phyloP scores from a whole-genome alignment of 176 grass and related monocot species.

The Avena eriantha region DNA sequence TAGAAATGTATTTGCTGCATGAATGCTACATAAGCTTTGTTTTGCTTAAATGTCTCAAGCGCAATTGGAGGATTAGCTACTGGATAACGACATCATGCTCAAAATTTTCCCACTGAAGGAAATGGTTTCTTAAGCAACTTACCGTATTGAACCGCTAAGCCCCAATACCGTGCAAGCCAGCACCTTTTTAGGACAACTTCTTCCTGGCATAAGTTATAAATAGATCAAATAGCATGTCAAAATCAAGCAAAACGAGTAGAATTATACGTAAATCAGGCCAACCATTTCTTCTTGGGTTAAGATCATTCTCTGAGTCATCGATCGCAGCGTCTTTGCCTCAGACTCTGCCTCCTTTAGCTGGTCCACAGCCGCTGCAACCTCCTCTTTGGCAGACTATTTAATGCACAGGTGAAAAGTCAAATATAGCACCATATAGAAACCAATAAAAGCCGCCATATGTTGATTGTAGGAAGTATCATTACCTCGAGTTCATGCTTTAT shows the following conservation, averaged over 20 bases:
- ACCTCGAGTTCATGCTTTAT: constrained; percentile 88
- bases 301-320: constrained; percentile 95
- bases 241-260: constrained; percentile 9
- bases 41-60: constrained; percentile 33
- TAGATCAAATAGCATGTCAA: constrained; percentile 44
- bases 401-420: constrained; percentile 36
- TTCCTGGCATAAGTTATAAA: constrained; percentile 67
- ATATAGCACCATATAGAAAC: constrained; percentile 24
- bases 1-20: constrained; percentile 4
- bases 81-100: constrained; percentile 5
- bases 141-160: constrained; percentile 93
- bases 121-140: constrained; percentile 47
- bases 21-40: constrained; percentile 18
- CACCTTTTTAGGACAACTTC: constrained; percentile 98
- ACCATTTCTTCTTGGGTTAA: constrained; percentile 98
- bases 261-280: constrained; percentile 46
- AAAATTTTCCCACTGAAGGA: neutral
- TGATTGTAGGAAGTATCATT: constrained; percentile 31
- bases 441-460: constrained; percentile 27
- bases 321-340: constrained; percentile 79
- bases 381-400: constrained; percentile 81
- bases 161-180: constrained; percentile 99
- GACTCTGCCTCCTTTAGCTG: constrained; percentile 84
- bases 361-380: constrained; percentile 59
- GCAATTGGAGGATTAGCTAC: constrained; percentile 18